These are phyloP conservation scores for Yamadazyma sp. DNA, from an alignment of 805 yeast genomes.

Conservation along the genomic window DNA sequence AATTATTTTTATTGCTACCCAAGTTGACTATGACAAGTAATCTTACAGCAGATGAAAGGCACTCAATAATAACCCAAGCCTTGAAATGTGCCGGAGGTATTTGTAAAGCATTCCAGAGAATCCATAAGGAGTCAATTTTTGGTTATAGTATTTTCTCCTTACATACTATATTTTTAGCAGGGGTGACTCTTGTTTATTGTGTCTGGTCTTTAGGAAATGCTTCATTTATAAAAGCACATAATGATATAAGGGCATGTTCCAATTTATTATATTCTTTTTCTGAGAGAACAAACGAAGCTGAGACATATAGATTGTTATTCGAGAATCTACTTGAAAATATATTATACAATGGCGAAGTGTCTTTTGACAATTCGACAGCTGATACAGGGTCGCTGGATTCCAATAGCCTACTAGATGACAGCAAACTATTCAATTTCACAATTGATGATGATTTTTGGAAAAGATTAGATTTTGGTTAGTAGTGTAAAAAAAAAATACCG, in stretches of 20 bases:
- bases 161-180: slow-evolving; percentile 16
- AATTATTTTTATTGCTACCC: slow-evolving; percentile 9
- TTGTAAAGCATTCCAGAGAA: slow-evolving; percentile 9
- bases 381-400: not conserved
- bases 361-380: not conserved
- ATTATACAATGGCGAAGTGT: slow-evolving; percentile 9
- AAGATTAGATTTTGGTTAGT: too few species aligned
- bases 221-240: slow-evolving; percentile 13
- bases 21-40: slow-evolving; percentile 4
- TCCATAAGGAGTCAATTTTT: slow-evolving; percentile 9
- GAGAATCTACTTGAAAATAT: slow-evolving; percentile 19
- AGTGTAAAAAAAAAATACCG: too few species aligned
- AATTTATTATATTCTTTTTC: slow-evolving; percentile 22
- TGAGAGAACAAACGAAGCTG: slow-evolving; percentile 23
- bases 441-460: slow-evolving; percentile 13
- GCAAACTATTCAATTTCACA: slow-evolving; percentile 9
- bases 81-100: slow-evolving; percentile 9
- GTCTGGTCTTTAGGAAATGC: slow-evolving; percentile 14
- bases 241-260: slow-evolving; percentile 22
- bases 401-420: slow-evolving; percentile 1
- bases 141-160: slow-evolving; percentile 11
- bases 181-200: slow-evolving; percentile 23
- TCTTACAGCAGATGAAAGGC: not conserved
- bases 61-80: slow-evolving; percentile 1
- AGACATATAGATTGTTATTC: slow-evolving; percentile 19